A percentile compares a stretch with the other conserved stretches of the same genome.
Conservation (phyloP, 805 yeast genomes). For the Alloascoidea hylecoeti region DNA sequence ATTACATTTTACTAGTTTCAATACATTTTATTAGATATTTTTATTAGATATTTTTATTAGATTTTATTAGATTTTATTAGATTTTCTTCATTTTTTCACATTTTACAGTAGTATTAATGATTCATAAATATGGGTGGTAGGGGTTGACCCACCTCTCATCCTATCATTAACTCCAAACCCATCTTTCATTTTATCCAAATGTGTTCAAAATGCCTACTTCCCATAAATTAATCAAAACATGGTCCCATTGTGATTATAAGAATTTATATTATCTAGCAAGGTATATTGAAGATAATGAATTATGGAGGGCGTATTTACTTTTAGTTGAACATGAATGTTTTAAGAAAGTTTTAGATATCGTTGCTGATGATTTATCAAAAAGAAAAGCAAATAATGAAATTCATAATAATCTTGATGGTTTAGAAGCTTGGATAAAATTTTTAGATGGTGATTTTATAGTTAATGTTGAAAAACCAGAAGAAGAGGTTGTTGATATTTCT, state of each 20-base stretch:
- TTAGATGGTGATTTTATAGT: slow-evolving; percentile 11
- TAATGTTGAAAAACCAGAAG: neutral
- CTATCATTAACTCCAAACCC: too few relatives aligned
- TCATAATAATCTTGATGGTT: slow-evolving; percentile 9
- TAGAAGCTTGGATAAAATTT: slow-evolving; percentile 18
- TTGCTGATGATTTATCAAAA: neutral
- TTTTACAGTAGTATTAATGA: too few relatives aligned
- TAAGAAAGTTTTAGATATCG: slow-evolving; percentile 12
- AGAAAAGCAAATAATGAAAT: neutral
- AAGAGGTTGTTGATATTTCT: neutral
- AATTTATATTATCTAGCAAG: slow-evolving; percentile 10
- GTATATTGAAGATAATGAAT: slow-evolving; percentile 13
- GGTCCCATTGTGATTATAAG: slow-evolving; percentile 7
- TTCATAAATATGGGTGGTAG: too few relatives aligned
- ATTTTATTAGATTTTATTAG: too few relatives aligned
- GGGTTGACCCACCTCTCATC: too few relatives aligned
- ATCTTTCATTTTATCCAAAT: neutral
- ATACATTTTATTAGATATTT: too few relatives aligned
- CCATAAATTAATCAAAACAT: slow-evolving; percentile 3
- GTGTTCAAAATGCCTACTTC: neutral
- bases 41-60: too few relatives aligned
- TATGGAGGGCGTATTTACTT: slow-evolving; percentile 20
- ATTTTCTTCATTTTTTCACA: too few relatives aligned
- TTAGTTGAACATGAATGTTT: slow-evolving; percentile 21
- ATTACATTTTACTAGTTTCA: too few relatives aligned